Percentiles rank a stretch among this genome's conserved stretches.
Conservation (phyloP, 2,329 filamentous ascomycete genomes). For the Claviceps cyperi region DNA sequence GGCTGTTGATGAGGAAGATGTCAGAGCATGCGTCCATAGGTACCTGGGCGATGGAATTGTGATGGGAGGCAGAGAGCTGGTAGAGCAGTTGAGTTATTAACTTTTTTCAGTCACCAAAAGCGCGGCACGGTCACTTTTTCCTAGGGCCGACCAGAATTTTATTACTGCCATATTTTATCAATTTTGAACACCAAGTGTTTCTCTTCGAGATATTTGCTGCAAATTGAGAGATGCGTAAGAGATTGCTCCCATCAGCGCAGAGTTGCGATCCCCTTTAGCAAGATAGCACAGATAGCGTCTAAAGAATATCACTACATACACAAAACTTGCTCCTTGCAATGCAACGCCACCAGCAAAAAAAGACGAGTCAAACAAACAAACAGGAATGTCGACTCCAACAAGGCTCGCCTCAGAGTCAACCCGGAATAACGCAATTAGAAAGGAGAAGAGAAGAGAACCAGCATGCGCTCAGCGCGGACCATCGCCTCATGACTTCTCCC, state of each 20-base stretch:
- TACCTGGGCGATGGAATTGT: background rate
- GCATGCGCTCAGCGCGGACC: background rate
- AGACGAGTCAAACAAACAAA: background rate
- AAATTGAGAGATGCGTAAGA: background rate
- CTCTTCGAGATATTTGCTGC: background rate
- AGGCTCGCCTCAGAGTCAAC: background rate
- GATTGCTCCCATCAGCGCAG: too few relatives aligned
- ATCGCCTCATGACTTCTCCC: slow-evolving; percentile 19
- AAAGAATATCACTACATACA: background rate
- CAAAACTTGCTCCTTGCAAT: slow-evolving; percentile 10
- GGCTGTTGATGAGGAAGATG: too few relatives aligned
- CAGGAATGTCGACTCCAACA: too few relatives aligned
- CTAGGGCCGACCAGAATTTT: background rate
- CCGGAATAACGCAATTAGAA: background rate
- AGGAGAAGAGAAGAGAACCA: too few relatives aligned
- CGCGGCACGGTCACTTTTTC: background rate
- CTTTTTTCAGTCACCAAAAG: background rate
- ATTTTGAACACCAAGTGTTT: too few relatives aligned
- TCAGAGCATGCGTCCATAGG: too few relatives aligned
- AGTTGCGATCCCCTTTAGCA: too few relatives aligned
- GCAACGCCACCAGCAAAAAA: slow-evolving; percentile 6
- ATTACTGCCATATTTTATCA: background rate
- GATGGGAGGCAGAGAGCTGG: background rate
- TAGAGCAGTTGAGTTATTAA: background rate
- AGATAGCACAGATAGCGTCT: background rate